Conservation (phyloP, 1,284 basidiomycete species). For the Austroboletus olivaceoglutinosus region DNA sequence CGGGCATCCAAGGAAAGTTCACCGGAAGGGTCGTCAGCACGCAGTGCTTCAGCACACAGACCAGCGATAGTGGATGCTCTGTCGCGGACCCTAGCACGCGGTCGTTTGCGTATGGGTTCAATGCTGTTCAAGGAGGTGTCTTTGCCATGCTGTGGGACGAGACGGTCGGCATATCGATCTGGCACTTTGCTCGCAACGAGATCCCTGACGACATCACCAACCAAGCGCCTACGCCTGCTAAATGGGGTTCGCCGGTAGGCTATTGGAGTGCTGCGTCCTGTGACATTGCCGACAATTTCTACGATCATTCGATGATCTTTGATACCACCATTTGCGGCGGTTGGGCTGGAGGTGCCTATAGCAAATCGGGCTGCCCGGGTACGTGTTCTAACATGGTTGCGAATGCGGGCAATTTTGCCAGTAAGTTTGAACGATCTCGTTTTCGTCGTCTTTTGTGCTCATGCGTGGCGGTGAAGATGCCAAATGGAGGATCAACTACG, state of each 20-base stretch:
- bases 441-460: background rate
- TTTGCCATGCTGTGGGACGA: constrained; percentile 70
- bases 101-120: constrained; percentile 74
- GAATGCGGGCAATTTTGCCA: constrained; percentile 56
- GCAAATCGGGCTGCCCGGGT: constrained; percentile 59
- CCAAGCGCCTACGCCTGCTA: constrained; percentile 53
- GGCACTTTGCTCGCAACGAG: constrained; percentile 65
- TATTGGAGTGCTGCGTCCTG: constrained; percentile 63
- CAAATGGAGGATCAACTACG: constrained; percentile 54
- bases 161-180: constrained; percentile 63
- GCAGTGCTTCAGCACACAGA: constrained; percentile 40
- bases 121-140: constrained; percentile 65
- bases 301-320: constrained; percentile 63
- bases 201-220: constrained; percentile 69
- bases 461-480: constrained; percentile 38
- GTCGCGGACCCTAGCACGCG: constrained; percentile 36
- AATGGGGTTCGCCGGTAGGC: constrained; percentile 68
- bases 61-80: constrained; percentile 49
- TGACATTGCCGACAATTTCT: constrained; percentile 64
- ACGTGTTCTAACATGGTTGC: constrained; percentile 65
- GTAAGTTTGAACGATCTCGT: constrained; percentile 37
- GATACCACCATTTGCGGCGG: constrained; percentile 63
- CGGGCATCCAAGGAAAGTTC: constrained; percentile 10
- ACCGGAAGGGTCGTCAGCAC: constrained; percentile 33
- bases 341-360: constrained; percentile 58